phyloP scores from a whole-genome alignment of 208 protist genomes.

The Trypanosomatidae sp. region DNA sequence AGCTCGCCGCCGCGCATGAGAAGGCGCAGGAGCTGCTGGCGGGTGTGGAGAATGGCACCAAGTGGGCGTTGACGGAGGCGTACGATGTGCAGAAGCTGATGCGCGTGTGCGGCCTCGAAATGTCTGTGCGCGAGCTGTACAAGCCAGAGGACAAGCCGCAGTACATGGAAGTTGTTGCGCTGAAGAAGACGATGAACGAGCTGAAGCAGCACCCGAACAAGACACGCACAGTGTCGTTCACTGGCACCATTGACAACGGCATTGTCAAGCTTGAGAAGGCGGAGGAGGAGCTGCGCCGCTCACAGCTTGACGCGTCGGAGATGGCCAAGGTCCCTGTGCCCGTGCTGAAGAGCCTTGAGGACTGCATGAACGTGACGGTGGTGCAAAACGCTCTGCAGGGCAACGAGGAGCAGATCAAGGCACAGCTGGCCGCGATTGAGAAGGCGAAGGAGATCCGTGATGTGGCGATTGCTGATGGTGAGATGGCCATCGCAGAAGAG shows the following conservation, averaged over 20 bases:
- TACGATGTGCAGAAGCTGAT: slow-evolving; percentile 63
- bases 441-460: slow-evolving; percentile 56
- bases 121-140: slow-evolving; percentile 60
- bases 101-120: slow-evolving; percentile 19
- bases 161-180: slow-evolving; percentile 50
- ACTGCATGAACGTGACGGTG: slow-evolving; percentile 60
- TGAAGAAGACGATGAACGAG: slow-evolving; percentile 47
- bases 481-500: slow-evolving; percentile 68
- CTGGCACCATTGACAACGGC: slow-evolving; percentile 45
- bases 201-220: slow-evolving; percentile 65
- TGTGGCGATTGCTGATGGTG: slow-evolving; percentile 49
- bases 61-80: slow-evolving; percentile 54
- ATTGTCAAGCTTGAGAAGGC: slow-evolving; percentile 59
- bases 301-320: slow-evolving; percentile 40
- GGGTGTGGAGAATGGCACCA: slow-evolving; percentile 43
- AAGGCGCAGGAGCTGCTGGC: slow-evolving; percentile 56
- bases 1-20: slow-evolving; percentile 44
- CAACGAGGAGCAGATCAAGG: slow-evolving; percentile 46
- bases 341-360: slow-evolving; percentile 43
- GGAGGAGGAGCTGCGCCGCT: slow-evolving; percentile 22
- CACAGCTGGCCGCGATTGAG: slow-evolving; percentile 33
- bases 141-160: slow-evolving; percentile 65
- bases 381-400: slow-evolving; percentile 39
- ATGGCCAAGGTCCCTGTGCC: slow-evolving; percentile 34
- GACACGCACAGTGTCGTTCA: slow-evolving; percentile 54